Base-by-base conservation (phyloP, 495 filamentous ascomycete species). In the Penicillium ucsense region DNA sequence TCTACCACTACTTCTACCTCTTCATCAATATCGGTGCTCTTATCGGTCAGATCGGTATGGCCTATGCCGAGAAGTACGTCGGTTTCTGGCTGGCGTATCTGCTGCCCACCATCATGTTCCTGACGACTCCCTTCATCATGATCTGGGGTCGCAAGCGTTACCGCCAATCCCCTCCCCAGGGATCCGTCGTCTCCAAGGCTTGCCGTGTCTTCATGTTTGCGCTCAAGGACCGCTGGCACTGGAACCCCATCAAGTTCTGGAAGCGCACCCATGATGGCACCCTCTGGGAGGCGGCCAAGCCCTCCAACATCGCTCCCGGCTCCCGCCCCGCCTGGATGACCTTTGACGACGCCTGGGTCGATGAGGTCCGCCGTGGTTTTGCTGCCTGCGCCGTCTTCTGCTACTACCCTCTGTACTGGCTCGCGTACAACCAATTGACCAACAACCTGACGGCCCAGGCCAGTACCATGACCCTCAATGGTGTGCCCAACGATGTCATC, bases 1-100 rank as follows among this genome's bases (percentile, higher is more conserved):
- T 70, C 38, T 67, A 66, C 45, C 53, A 66, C 32, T 66, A 64
- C 51, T 70, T 67, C 53, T 74, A 60, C 77, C 75, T 64, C 43
- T 68, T 85, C 48, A 72, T 72, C 53, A 78, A 77, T 49, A 46
- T 77, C 20, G 73, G 67, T 20, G 69, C 76, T 6, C 55, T 86
- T 11, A 34, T 73, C 30, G 82, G 75, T 3, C 63, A 68, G 38
- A 61, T 78, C 27, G 59, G 54, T 32, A 78, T 84, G 79, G 77
- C 79, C 30, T 85, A 85, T 55, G 77, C 78, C 5, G 84, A 86
- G 65, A 80, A 84, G 52, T 85, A 85, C 47, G 81, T 88, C 45
- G 84, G 85, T 31, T 89, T 86, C 67, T 89, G 78, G 74, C 75
- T 87, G n/a, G 71, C 82, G 1, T 87, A 64, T 55, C 65, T 76